Percentiles rank a stretch among this genome's conserved stretches.
Conservation (phyloP, 768 basidiomycete genomes). For the Phlegmacium glaucopus region DNA sequence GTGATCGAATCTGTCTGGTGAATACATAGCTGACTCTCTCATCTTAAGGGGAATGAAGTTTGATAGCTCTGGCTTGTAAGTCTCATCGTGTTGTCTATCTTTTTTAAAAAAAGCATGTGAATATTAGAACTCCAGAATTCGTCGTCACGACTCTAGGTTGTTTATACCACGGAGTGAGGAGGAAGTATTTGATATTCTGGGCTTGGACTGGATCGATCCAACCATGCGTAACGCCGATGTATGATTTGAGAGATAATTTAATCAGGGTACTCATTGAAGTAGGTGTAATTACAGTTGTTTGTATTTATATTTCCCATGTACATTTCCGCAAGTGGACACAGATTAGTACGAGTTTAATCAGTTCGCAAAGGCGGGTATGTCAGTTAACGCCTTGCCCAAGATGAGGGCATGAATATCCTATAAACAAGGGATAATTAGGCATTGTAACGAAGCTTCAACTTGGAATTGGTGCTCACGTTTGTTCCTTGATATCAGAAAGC, state of each 20-base stretch:
- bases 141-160: conserved; percentile 58
- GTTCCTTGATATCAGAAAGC: conserved; percentile 41
- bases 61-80: conserved; percentile 79
- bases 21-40: neutral
- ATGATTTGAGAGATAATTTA: conserved; percentile 22
- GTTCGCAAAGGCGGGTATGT: conserved; percentile 79
- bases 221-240: conserved; percentile 68
- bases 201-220: conserved; percentile 69
- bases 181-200: conserved; percentile 71
- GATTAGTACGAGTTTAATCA: conserved; percentile 21
- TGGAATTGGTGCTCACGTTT: conserved; percentile 38
- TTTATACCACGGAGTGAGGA: conserved; percentile 62
- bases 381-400: conserved; percentile 91
- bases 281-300: too few relatives aligned
- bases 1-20: neutral
- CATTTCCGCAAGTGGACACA: too few relatives aligned
- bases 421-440: conserved; percentile 9
- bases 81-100: neutral
- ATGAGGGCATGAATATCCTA: conserved; percentile 91
- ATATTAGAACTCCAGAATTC: conserved; percentile 39
- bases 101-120: neutral
- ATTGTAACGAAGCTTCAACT: neutral
- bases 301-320: too few relatives aligned
- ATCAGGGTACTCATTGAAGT: too few relatives aligned
- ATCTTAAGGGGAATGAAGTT: conserved; percentile 69